phyloP scores from a whole-genome alignment of 1,284 basidiomycete genomes.

The Coniferiporia sulphurascens region DNA sequence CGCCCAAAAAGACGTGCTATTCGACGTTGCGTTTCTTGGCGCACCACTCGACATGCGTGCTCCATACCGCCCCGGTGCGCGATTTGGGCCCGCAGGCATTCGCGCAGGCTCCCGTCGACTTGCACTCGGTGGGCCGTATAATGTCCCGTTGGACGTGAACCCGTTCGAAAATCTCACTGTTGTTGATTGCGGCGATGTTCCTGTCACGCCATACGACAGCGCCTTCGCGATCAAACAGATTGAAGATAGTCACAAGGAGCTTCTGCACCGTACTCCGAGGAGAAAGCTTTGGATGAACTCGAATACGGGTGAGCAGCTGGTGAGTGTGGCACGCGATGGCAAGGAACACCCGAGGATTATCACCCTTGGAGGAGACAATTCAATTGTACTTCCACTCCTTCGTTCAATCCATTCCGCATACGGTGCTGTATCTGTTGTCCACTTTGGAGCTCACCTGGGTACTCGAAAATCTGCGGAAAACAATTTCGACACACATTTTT shows the following conservation, averaged over 20 bases:
- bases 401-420: conserved; percentile 66
- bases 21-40: conserved; percentile 77
- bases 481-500: conserved; percentile 76
- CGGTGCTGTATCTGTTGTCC: conserved; percentile 70
- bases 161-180: conserved; percentile 62
- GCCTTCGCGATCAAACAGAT: conserved; percentile 69
- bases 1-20: conserved; percentile 45
- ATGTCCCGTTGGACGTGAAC: conserved; percentile 65
- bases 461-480: conserved; percentile 71
- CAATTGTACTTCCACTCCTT: conserved; percentile 61
- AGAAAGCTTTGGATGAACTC: conserved; percentile 58
- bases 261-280: conserved; percentile 55
- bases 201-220: conserved; percentile 64
- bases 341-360: conserved; percentile 64
- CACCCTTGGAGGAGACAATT: conserved; percentile 76
- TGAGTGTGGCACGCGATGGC: conserved; percentile 53
- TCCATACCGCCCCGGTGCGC: conserved; percentile 72
- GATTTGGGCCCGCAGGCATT: conserved; percentile 75
- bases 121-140: conserved; percentile 70
- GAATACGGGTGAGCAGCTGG: conserved; percentile 49
- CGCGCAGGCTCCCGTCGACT: conserved; percentile 69
- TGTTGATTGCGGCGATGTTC: conserved; percentile 71
- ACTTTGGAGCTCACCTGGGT: conserved; percentile 72
- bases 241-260: conserved; percentile 57
- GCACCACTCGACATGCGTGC: conserved; percentile 77